Percentiles rank a stretch among this genome's conserved stretches.
phyloP scores from a whole-genome alignment of 371 early-diverging fungal genomes.

The Lichtheimia ornata region DNA sequence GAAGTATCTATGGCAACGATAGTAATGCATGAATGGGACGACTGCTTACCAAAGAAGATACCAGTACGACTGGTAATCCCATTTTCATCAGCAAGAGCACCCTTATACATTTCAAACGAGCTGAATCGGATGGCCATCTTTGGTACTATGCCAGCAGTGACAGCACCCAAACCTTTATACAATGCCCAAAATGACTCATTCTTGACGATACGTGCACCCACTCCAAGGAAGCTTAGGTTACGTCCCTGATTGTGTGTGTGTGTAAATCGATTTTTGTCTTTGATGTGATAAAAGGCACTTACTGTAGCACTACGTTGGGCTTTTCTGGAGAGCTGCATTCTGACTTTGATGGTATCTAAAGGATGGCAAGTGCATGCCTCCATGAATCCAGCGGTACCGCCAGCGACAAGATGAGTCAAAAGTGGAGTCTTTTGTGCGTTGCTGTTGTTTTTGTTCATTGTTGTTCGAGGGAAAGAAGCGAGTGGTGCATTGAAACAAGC shows the following conservation, averaged over 20 bases:
- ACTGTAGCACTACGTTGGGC: slow-evolving; percentile 41
- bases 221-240: slow-evolving; percentile 74
- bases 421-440: slow-evolving; percentile 46
- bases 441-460: slow-evolving; percentile 33
- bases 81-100: slow-evolving; percentile 69
- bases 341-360: slow-evolving; percentile 96
- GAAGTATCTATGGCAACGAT: too few relatives aligned
- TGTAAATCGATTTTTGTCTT: not conserved
- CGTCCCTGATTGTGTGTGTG: slow-evolving; percentile 26
- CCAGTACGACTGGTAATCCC: slow-evolving; percentile 74
- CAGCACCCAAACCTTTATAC: slow-evolving; percentile 97
- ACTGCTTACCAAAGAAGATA: slow-evolving; percentile 83
- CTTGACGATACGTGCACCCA: slow-evolving; percentile 82
- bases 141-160: slow-evolving; percentile 95
- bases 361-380: slow-evolving; percentile 96
- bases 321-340: slow-evolving; percentile 82
- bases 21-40: too few relatives aligned
- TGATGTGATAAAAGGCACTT: slow-evolving; percentile 14
- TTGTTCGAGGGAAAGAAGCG: slow-evolving; percentile 7
- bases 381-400: slow-evolving; percentile 93
- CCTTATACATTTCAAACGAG: slow-evolving; percentile 94
- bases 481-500: too few relatives aligned
- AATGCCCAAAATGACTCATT: slow-evolving; percentile 90
- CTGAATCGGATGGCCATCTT: slow-evolving; percentile 99
- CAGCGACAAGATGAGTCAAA: slow-evolving; percentile 79